Conservation (phyloP, 208 protist species). For the Wallacemonas sp. region DNA sequence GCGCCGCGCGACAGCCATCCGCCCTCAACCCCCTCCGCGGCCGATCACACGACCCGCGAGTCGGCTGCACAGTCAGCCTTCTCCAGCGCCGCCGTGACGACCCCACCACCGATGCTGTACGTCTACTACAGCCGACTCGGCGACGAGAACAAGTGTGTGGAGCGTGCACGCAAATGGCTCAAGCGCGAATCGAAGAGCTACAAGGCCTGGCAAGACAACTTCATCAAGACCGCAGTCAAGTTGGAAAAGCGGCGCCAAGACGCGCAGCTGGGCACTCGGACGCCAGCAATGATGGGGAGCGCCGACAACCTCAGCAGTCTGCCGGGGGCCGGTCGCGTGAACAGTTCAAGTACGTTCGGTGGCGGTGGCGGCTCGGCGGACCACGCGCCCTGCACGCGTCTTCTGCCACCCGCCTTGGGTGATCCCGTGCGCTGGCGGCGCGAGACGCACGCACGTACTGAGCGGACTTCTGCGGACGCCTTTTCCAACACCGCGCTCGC, state of each 20-base stretch:
- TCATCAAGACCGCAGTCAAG: constrained; percentile 15
- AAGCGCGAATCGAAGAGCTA: constrained; percentile 41
- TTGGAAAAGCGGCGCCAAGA: constrained; percentile 14
- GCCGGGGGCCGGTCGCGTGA: too few species aligned
- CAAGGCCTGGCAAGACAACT: constrained; percentile 28
- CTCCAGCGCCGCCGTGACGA: neutral
- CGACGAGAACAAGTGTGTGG: constrained; percentile 44
- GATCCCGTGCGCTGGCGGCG: constrained; percentile 57
- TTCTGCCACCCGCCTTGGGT: constrained; percentile 45
- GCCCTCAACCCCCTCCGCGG: neutral
- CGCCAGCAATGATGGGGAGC: neutral
- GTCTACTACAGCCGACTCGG: constrained; percentile 67
- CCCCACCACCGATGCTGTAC: constrained; percentile 34
- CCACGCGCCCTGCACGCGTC: constrained; percentile 10
- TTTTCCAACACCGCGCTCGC: constrained; percentile 1
- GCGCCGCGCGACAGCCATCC: neutral
- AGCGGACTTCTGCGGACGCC: neutral
- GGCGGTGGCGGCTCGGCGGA: neutral
- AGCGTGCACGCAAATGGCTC: constrained; percentile 46
- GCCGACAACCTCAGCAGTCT: too few species aligned
- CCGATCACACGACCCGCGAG: neutral
- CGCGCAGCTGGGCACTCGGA: too few species aligned
- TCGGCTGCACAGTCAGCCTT: neutral
- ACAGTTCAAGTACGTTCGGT: too few species aligned
- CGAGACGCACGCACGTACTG: neutral